Evolutionary conservation across 768 basidiomycete species (phyloP), one percentile per base, ranked within the genome.

Genomic region (Tubosaeta brunneosetosa): DNA sequence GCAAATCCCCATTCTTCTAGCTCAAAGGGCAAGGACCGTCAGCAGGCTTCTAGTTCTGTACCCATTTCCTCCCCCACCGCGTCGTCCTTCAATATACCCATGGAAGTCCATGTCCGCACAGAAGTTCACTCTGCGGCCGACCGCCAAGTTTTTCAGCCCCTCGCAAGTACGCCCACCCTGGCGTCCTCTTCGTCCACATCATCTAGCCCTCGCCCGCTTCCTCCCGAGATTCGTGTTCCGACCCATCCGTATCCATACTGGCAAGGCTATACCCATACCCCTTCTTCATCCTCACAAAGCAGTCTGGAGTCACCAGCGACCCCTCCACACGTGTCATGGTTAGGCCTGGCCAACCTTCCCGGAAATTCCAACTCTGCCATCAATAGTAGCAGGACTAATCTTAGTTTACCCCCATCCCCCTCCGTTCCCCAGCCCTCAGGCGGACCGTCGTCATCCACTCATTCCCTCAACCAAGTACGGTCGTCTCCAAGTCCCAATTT

Each of bases 281-380:
- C 67, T 4, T 56, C 65, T 27, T 65, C 65, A n/a, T 72, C 64
- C 31, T 62, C 63, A 40, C 51, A 69, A 53, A 60, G 65, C 51
- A 56, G 71, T 56, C 47, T 66, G 60, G 56, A 69, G 55, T 66
- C 73, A 50, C 59, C 61, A 51, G 47, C 61, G 56, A 69, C 68
- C 2, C 74, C 74, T n/a, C 68, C 74, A 1, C 67, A 69, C 34
- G 71, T 76, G 44, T 72, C 71, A 11, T 76, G 75, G 76, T 51
- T 73, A 44, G 52, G 53, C 49, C 43, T 50, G 7, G 50, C 57
- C 4, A 63, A 49, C 5, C 11, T 31, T 34, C 43, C 50, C 47
- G 55, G 55, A 52, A 48, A 44, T 19, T n/a, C 46, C 52, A 47
- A 44, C 34, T 19, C 49, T 33, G 12, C 26, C 47, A 50, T 41